Conservation (phyloP, 2,329 filamentous ascomycete genomes). For the Claviceps fusiformis region DNA sequence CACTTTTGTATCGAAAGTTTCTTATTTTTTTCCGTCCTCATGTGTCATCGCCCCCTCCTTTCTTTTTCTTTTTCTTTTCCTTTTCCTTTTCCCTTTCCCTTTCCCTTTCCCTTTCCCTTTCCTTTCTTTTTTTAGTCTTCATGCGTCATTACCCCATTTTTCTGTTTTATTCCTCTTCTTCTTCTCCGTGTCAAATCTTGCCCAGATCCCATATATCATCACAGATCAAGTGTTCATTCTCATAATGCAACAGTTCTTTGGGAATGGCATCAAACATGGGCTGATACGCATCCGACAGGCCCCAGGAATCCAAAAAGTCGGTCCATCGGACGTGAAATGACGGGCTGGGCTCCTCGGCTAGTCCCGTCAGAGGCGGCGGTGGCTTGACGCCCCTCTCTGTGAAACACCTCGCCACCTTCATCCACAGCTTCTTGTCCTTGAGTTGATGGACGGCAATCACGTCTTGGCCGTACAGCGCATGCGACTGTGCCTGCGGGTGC, state of each 20-base stretch:
- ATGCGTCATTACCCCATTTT: too few species aligned
- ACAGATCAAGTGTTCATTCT: conserved; percentile 12
- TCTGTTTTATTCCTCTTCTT: too few species aligned
- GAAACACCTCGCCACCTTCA: conserved; percentile 18
- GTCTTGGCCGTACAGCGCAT: conserved; percentile 13
- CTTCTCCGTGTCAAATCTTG: not conserved
- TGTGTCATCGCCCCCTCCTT: too few species aligned
- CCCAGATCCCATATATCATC: conserved; percentile 16
- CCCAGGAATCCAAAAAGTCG: conserved; percentile 13
- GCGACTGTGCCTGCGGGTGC: conserved; percentile 12
- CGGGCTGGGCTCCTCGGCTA: conserved; percentile 1
- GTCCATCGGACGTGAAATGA: conserved; percentile 10
- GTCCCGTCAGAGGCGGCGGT: conserved; percentile 4
- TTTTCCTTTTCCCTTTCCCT: not conserved
- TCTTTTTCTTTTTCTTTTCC: not conserved
- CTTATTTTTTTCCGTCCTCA: too few species aligned
- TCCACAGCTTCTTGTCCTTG: conserved; percentile 13
- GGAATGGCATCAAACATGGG: conserved; percentile 14
- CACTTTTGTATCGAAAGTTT: too few species aligned
- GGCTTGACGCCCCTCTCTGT: conserved; percentile 14
- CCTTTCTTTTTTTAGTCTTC: too few species aligned
- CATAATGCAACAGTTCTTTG: conserved; percentile 9
- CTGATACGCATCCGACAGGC: conserved; percentile 9
- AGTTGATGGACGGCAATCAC: conserved; percentile 16
- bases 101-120: not conserved